phyloP scores from a whole-genome alignment of 2,329 filamentous ascomycete genomes.

The Xylaria polymorpha region DNA sequence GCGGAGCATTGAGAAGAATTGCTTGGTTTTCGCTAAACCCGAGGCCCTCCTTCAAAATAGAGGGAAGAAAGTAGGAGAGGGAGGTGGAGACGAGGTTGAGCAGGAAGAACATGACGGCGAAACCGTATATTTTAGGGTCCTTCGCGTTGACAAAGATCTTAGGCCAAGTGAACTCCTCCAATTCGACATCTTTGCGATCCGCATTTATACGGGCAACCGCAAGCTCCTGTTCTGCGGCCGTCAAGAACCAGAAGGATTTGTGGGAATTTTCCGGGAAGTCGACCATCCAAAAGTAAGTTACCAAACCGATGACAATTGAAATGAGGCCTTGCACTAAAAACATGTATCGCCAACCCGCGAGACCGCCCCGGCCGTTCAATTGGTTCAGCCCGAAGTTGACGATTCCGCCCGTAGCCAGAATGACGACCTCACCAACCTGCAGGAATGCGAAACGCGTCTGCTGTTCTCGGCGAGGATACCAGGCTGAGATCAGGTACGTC shows the following conservation, averaged over 20 bases:
- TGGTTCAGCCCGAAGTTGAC: slow-evolving; percentile 77
- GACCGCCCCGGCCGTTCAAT: slow-evolving; percentile 64
- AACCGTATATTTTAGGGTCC: slow-evolving; percentile 73
- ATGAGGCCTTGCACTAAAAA: slow-evolving; percentile 74
- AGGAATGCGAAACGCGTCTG: slow-evolving; percentile 74
- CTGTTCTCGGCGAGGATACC: slow-evolving; percentile 73
- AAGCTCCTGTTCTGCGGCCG: slow-evolving; percentile 64
- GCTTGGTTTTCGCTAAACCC: slow-evolving; percentile 63
- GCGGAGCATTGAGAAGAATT: slow-evolving; percentile 73
- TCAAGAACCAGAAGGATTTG: slow-evolving; percentile 68
- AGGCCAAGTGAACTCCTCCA: slow-evolving; percentile 66
- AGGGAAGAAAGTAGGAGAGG: slow-evolving; percentile 73
- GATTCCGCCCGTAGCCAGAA: slow-evolving; percentile 73
- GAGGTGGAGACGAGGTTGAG: slow-evolving; percentile 74
- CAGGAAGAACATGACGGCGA: slow-evolving; percentile 73
- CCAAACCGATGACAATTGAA: slow-evolving; percentile 66
- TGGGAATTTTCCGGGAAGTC: slow-evolving; percentile 74
- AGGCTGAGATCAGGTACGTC: slow-evolving; percentile 65
- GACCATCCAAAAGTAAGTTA: slow-evolving; percentile 77
- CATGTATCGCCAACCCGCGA: slow-evolving; percentile 77
- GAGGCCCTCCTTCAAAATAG: slow-evolving; percentile 67
- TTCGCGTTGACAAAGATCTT: slow-evolving; percentile 67
- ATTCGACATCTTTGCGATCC: slow-evolving; percentile 69
- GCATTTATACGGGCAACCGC: slow-evolving; percentile 68
- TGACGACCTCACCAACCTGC: slow-evolving; percentile 72